phyloP scores from a whole-genome alignment of 495 filamentous ascomycete species.

The Penicillium canescens region DNA sequence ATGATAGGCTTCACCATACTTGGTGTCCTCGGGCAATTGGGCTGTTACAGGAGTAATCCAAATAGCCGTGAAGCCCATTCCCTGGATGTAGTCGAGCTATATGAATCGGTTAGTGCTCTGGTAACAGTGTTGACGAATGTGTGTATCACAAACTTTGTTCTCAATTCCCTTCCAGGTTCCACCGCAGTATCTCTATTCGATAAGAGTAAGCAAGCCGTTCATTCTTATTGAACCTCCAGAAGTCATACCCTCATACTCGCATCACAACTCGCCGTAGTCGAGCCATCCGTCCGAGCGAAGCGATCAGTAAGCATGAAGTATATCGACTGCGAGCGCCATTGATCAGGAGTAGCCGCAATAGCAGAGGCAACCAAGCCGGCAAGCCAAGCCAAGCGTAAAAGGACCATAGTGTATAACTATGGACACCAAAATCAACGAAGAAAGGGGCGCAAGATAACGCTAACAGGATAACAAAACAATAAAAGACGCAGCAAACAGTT shows the following conservation, averaged over 20 bases:
- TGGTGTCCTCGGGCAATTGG: conserved; percentile 53
- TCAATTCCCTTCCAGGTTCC: conserved; percentile 75
- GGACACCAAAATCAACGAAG: not conserved
- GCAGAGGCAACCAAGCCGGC: conserved; percentile 23
- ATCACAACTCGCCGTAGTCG: conserved; percentile 56
- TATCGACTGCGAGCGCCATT: conserved; percentile 66
- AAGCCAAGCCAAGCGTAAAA: conserved; percentile 14
- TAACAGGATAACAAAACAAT: too few species aligned
- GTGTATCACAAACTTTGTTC: conserved; percentile 48
- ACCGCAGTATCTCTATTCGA: conserved; percentile 63
- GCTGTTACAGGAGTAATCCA: conserved; percentile 79
- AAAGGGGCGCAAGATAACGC: not conserved
- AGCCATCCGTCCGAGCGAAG: conserved; percentile 67
- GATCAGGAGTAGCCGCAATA: conserved; percentile 42
- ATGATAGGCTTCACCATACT: conserved; percentile 63
- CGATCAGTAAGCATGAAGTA: conserved; percentile 79
- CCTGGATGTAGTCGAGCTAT: conserved; percentile 58
- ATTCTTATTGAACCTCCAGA: not conserved
- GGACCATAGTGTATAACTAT: conserved; percentile 5
- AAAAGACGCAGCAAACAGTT: too few species aligned
- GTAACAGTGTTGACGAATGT: not conserved
- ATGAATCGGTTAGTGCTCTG: conserved; percentile 4
- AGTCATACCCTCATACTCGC: conserved; percentile 33
- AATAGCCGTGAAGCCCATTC: conserved; percentile 79
- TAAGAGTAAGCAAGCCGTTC: not conserved